phyloP scores from a whole-genome alignment of 768 basidiomycete species.

The Suillus paluster region DNA sequence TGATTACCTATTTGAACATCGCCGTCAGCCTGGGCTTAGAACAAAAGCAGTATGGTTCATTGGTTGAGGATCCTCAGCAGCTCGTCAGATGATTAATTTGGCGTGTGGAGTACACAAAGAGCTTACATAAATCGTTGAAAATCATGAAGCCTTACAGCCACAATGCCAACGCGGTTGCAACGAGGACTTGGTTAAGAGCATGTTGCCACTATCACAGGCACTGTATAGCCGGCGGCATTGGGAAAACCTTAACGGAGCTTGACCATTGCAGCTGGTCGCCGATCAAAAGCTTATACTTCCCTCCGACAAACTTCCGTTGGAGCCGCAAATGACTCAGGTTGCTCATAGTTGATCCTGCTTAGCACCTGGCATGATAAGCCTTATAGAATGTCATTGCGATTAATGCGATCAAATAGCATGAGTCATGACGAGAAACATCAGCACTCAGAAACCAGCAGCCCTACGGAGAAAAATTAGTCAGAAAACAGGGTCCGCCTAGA shows the following conservation, averaged over 20 bases:
- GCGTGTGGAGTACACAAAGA: neutral
- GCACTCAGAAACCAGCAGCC: neutral
- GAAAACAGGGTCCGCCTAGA: neutral
- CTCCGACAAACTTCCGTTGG: neutral
- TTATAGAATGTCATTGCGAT: neutral
- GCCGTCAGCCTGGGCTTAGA: neutral
- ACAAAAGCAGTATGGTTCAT: neutral
- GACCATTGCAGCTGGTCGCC: neutral
- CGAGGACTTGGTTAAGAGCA: neutral
- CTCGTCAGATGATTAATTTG: neutral
- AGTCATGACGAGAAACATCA: too few species aligned
- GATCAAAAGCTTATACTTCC: neutral
- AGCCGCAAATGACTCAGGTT: neutral
- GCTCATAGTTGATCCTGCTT: neutral
- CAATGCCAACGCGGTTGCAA: neutral
- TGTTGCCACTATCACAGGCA: neutral
- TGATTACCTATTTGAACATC: constrained; percentile 3
- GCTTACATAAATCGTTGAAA: constrained; percentile 4
- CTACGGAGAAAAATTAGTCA: neutral
- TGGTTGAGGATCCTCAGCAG: neutral
- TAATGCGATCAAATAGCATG: too few species aligned
- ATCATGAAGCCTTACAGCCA: neutral
- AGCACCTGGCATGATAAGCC: neutral
- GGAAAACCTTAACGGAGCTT: neutral
- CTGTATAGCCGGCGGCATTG: constrained; percentile 3